phyloP scores from a whole-genome alignment of 177 flowering plant genomes.

The Vitis hybrid region DNA sequence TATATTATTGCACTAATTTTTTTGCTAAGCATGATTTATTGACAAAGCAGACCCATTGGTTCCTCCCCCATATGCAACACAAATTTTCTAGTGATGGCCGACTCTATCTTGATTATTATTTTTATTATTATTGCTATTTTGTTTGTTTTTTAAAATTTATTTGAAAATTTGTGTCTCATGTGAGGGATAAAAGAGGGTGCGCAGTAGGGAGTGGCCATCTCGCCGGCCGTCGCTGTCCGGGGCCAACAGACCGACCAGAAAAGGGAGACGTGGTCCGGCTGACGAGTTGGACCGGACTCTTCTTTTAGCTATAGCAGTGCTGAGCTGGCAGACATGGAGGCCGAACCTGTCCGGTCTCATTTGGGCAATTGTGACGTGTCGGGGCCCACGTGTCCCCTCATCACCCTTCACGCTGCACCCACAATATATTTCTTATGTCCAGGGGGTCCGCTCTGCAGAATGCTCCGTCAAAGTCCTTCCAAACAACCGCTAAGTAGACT shows the following conservation, averaged over 20 bases:
- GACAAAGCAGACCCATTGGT: background rate
- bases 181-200: no score
- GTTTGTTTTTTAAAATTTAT: no score
- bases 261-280: conserved; percentile 30
- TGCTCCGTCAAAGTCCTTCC: conserved; percentile 10
- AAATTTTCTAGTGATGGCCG: background rate
- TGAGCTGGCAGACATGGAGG: conserved; percentile 26
- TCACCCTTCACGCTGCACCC: background rate
- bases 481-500: conserved; percentile 4
- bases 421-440: conserved; percentile 5
- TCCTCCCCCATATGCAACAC: conserved; percentile 4
- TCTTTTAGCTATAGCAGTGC: background rate
- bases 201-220: no score
- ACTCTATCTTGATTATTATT: background rate
- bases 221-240: conserved; percentile 21
- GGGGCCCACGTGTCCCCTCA: conserved; percentile 26
- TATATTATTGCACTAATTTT: no score
- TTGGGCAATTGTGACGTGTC: conserved; percentile 10
- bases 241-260: conserved; percentile 20
- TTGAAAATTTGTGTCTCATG: no score
- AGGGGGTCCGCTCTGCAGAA: background rate
- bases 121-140: background rate
- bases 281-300: conserved; percentile 4
- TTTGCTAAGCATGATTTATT: background rate
- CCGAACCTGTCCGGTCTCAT: conserved; percentile 13